Conservation (phyloP, 768 basidiomycete genomes). For the Leucosporidium yakuticum region DNA sequence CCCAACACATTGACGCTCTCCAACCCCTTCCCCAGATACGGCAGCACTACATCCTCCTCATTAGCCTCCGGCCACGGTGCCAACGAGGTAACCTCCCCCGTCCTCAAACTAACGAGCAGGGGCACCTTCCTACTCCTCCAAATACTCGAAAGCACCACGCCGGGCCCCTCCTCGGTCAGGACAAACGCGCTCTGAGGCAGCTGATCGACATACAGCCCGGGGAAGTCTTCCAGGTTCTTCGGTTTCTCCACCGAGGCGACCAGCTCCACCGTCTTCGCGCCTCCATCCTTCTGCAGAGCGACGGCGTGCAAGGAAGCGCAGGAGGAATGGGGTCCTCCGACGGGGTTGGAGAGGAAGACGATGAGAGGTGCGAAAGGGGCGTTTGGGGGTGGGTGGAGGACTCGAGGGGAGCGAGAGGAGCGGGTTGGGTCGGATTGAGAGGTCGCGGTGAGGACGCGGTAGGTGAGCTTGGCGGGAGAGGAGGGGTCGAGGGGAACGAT, state of each 20-base stretch:
- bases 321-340: constrained; percentile 59
- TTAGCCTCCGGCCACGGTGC: constrained; percentile 54
- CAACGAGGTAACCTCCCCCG: constrained; percentile 50
- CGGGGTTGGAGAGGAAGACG: constrained; percentile 54
- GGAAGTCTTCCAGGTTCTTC: constrained; percentile 48
- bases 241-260: constrained; percentile 50
- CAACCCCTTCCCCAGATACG: constrained; percentile 49
- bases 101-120: constrained; percentile 48
- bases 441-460: constrained; percentile 17
- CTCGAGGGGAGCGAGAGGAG: constrained; percentile 59
- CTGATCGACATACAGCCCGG: constrained; percentile 58
- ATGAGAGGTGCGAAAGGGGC: constrained; percentile 40
- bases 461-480: background rate
- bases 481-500: background rate
- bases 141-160: constrained; percentile 50
- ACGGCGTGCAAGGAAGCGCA: constrained; percentile 51
- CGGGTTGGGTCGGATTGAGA: constrained; percentile 47
- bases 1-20: constrained; percentile 26
- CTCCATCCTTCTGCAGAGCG: background rate
- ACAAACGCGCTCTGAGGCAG: constrained; percentile 50
- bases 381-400: constrained; percentile 40
- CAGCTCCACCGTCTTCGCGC: constrained; percentile 38
- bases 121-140: constrained; percentile 57
- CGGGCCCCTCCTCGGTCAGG: constrained; percentile 27
- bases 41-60: constrained; percentile 46